phyloP scores from a whole-genome alignment of 306 rosid genomes.

The Dryas drummondii region DNA sequence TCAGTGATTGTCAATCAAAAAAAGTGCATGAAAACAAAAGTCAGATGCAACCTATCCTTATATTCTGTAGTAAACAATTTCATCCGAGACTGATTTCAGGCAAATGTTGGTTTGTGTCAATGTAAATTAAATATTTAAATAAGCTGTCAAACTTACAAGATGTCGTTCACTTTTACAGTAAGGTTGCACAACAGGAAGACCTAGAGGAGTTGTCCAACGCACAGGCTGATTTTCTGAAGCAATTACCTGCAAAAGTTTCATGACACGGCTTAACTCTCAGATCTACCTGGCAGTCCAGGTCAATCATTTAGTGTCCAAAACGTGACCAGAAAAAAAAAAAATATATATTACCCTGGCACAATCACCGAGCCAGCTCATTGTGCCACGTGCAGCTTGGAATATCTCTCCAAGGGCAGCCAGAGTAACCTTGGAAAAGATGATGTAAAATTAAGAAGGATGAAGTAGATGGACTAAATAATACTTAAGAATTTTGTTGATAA shows the following conservation, averaged over 20 bases:
- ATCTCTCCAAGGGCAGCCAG: constrained; percentile 91
- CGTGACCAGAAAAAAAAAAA: constrained; percentile 6
- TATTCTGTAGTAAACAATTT: neutral
- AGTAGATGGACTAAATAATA: neutral
- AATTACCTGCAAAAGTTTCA: constrained; percentile 55
- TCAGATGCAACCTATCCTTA: neutral
- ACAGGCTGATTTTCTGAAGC: constrained; percentile 82
- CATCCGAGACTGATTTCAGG: neutral
- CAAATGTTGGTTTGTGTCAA: neutral
- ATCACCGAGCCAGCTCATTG: constrained; percentile 89
- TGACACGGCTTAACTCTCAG: constrained; percentile 8
- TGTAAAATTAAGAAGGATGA: constrained; percentile 7
- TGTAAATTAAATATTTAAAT: neutral
- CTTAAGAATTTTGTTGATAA: neutral
- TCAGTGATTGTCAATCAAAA: no score
- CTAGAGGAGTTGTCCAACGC: constrained; percentile 86
- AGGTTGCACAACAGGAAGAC: constrained; percentile 90
- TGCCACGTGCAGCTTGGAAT: constrained; percentile 84
- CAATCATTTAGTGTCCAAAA: constrained; percentile 14
- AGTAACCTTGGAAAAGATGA: constrained; percentile 55
- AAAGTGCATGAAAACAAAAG: neutral
- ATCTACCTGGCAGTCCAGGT: constrained; percentile 13
- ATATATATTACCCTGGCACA: constrained; percentile 83
- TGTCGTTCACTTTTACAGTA: constrained; percentile 69
- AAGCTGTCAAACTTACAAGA: constrained; percentile 52